Base-by-base conservation (phyloP, 1,284 basidiomycete genomes). In the Ustilago tritici region DNA sequence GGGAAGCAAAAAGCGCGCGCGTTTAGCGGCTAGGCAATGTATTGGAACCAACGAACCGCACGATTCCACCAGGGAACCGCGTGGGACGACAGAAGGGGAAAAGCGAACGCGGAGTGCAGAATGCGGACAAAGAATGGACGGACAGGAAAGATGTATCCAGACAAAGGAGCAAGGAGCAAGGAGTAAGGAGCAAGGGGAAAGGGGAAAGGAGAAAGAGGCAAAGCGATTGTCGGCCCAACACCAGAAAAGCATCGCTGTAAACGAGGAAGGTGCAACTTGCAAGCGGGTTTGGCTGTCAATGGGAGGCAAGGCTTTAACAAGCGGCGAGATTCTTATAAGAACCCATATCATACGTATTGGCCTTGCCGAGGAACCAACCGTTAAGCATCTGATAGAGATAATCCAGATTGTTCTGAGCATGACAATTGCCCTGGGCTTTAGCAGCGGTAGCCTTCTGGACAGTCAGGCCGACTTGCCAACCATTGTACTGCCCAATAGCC, bases 401-500 rank as follows among this genome's bases (percentile, higher is more conserved):
- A 66, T 81, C 79, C 53, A 82, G 69, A 70, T 82, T 82, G 70
- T 82, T 75, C 68, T 82, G 81, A 1, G 79, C 70, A 23, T 43
- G 56, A 61, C 77, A 79, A 55, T 79, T 70, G 41, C 72, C 72
- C 55, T 78, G 72, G 3, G 34, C 47, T 34, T 56, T 67, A 17
- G 74, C 77, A 2, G 74, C 75, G 36, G 61, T 73, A 17, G 75
- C 79, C 46, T 59, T 61, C 49, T 70, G 61, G 19, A 76, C 69
- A 15, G 81, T 74, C 3, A 81, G 49, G 9, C 80, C 78, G 11
- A 60, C 9, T 9, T 19, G 6, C 81, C 81, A 82, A n/a, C 81
- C 81, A 56, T 82, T 82, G 75, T 82, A 82, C 63, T 58, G 36
- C 19, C 81, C 81, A 17, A 76, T 63, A 4, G 81, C 81, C 53